Evolutionary conservation across 768 basidiomycete genomes (phyloP).

Genomic region (Russula emetica): DNA sequence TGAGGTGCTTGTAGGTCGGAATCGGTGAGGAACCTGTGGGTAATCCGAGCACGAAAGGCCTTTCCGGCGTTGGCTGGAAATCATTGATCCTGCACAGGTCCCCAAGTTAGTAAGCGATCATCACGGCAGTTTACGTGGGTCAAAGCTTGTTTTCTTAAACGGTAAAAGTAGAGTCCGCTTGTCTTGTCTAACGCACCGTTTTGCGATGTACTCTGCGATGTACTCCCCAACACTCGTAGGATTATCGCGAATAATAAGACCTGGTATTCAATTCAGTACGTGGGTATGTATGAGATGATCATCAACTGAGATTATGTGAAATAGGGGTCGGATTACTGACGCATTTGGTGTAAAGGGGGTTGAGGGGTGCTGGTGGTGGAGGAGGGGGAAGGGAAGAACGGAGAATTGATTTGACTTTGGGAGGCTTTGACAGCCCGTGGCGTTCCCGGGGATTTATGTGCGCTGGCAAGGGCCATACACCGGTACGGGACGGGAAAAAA

Average conservation of each 20-base stretch:
- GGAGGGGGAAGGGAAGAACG: background rate
- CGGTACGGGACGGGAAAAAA: background rate
- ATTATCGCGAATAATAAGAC: slow-evolving; percentile 80
- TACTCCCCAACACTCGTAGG: slow-evolving; percentile 68
- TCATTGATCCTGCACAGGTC: slow-evolving; percentile 61
- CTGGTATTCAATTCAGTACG: slow-evolving; percentile 35
- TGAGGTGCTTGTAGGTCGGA: slow-evolving; percentile 81
- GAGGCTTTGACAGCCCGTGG: background rate
- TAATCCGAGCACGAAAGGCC: slow-evolving; percentile 81
- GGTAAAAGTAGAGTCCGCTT: too few relatives aligned
- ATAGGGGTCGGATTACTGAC: slow-evolving; percentile 9
- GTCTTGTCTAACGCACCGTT: slow-evolving; percentile 47
- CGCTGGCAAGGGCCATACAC: slow-evolving; percentile 11
- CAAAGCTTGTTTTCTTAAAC: background rate
- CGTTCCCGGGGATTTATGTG: slow-evolving; percentile 17
- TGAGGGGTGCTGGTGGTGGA: background rate
- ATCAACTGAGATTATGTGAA: background rate
- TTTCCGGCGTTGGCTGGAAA: slow-evolving; percentile 65
- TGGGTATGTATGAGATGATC: background rate
- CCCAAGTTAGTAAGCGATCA: background rate
- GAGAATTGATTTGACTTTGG: background rate
- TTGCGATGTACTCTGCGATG: slow-evolving; percentile 73
- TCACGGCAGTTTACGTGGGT: background rate
- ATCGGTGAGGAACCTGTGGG: slow-evolving; percentile 88
- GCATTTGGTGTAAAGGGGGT: slow-evolving; percentile 9